Evolutionary conservation across 371 early-diverging fungal species (phyloP), one percentile per base, ranked within the genome.

Genomic region (Mucor irregularis): DNA sequence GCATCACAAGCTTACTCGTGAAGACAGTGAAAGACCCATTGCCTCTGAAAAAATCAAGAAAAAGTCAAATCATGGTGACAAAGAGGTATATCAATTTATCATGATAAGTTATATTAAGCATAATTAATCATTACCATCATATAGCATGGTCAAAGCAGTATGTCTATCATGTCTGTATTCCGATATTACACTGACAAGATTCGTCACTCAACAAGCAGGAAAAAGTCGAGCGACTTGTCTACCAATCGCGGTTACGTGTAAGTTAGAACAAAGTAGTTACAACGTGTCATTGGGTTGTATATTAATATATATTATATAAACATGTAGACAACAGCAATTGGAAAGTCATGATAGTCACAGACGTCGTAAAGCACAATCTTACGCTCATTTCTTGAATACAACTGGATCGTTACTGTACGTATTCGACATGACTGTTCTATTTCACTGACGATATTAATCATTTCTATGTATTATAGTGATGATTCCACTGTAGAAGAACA

Each of bases 21-120:
- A 78, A 49, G 78, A 78, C 48, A 78, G 75, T 37, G 75, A 74
- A 46, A 58, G 73, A 16, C 78, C 78, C 2, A 78, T 78, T 68
- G 78, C 78, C 13, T 78, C 78, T 50, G 78, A 78, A 60, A 78
- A 78, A 45, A 78, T 78, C 14, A 78, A 78, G 57, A 74, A 74
- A 53, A 74, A 71, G 44, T 66, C 70, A 10, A 63, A 60, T n/a
- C 61, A 61, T 31, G 54, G 54, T 24, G 72, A 72, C n/a, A 68
- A 63, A 54, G 69, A 71, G 19, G 74, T 72, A 62, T 25, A 14
- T 13, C 10, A 10, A 0, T 48, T 49, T 4, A 4, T 19, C 30
- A 21, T 19, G 31, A 29, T 28, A 4, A 14, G n/a, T 4, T 11
- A 34, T 34, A 11, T 37, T 21, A 1, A 50, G 8, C 21, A 10